phyloP scores from a whole-genome alignment of 192 early-diverging fungal genomes.

The Backusella parvicylindrica region DNA sequence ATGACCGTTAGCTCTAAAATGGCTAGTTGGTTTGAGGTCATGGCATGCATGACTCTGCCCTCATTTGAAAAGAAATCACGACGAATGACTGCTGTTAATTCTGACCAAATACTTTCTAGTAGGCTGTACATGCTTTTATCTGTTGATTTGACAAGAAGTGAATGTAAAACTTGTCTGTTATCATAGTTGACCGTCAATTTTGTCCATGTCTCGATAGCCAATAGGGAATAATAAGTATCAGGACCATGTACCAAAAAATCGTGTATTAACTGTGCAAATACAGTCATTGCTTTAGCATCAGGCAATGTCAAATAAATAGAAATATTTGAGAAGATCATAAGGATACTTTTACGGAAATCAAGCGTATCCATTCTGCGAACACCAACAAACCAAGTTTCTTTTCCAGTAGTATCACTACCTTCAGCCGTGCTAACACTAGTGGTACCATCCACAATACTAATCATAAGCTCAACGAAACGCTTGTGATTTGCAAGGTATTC shows the following conservation, averaged over 20 bases:
- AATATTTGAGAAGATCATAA: slow-evolving; percentile 65
- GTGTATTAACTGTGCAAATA: slow-evolving; percentile 43
- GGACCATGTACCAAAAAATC: slow-evolving; percentile 52
- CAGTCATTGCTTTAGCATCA: slow-evolving; percentile 26
- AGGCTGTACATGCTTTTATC: slow-evolving; percentile 20
- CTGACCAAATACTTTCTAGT: slow-evolving; percentile 33
- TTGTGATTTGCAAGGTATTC: slow-evolving; percentile 44
- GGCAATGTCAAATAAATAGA: slow-evolving; percentile 44
- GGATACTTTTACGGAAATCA: slow-evolving; percentile 61
- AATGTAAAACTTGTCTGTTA: slow-evolving; percentile 46
- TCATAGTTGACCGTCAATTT: slow-evolving; percentile 58
- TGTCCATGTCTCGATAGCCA: slow-evolving; percentile 59
- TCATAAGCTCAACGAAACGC: slow-evolving; percentile 40
- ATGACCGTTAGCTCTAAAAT: slow-evolving; percentile 50
- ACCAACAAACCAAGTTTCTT: slow-evolving; percentile 30
- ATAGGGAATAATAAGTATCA: slow-evolving; percentile 56
- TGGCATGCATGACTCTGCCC: slow-evolving; percentile 34
- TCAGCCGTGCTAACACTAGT: slow-evolving; percentile 9
- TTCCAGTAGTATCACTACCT: not conserved
- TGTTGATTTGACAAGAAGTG: slow-evolving; percentile 23
- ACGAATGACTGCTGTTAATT: slow-evolving; percentile 29
- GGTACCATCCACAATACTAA: slow-evolving; percentile 20
- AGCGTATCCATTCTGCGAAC: slow-evolving; percentile 44
- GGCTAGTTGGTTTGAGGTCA: slow-evolving; percentile 43
- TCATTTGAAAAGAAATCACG: slow-evolving; percentile 27